A percentile compares a stretch with the other conserved stretches of the same genome.
Conservation (phyloP, 2,329 filamentous ascomycete genomes). For the Alternaria alternata region DNA sequence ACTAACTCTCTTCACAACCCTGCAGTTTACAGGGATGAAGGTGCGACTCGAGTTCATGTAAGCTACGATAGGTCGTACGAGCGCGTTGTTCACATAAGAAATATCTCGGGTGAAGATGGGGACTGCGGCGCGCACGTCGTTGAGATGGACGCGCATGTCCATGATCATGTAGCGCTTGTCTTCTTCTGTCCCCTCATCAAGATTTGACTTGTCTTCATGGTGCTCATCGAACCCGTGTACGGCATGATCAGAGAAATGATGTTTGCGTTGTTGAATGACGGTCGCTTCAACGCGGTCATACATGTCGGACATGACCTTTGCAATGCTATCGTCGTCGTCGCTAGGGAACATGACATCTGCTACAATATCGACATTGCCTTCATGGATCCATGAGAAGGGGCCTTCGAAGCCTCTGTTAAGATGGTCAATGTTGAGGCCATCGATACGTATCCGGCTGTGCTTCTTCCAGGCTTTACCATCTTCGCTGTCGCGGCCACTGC, state of each 20-base stretch:
- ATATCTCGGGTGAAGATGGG: slow-evolving; percentile 91
- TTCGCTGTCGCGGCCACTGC: slow-evolving; percentile 64
- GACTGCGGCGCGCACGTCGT: slow-evolving; percentile 91
- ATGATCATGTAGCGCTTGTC: slow-evolving; percentile 86
- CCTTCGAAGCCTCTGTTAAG: slow-evolving; percentile 92
- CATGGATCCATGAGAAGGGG: slow-evolving; percentile 96
- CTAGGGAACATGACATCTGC: slow-evolving; percentile 94
- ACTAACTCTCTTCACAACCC: slow-evolving; percentile 84
- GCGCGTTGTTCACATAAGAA: slow-evolving; percentile 94
- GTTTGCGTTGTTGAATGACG: slow-evolving; percentile 76
- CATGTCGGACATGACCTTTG: slow-evolving; percentile 95
- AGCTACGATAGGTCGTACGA: slow-evolving; percentile 94
- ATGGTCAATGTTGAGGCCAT: slow-evolving; percentile 93
- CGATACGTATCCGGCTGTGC: slow-evolving; percentile 89
- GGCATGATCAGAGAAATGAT: slow-evolving; percentile 48
- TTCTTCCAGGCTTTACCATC: slow-evolving; percentile 88
- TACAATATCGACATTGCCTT: slow-evolving; percentile 96
- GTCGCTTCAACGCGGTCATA: slow-evolving; percentile 96
- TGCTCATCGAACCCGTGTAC: slow-evolving; percentile 39
- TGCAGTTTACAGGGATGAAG: slow-evolving; percentile 94
- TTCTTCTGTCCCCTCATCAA: slow-evolving; percentile 50
- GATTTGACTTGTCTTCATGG: slow-evolving; percentile 24
- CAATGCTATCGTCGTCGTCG: slow-evolving; percentile 86
- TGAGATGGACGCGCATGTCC: slow-evolving; percentile 93
- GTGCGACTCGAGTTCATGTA: slow-evolving; percentile 97